Evolutionary conservation across 371 early-diverging fungal genomes (phyloP).

Genomic region (Globomyces sp.): DNA sequence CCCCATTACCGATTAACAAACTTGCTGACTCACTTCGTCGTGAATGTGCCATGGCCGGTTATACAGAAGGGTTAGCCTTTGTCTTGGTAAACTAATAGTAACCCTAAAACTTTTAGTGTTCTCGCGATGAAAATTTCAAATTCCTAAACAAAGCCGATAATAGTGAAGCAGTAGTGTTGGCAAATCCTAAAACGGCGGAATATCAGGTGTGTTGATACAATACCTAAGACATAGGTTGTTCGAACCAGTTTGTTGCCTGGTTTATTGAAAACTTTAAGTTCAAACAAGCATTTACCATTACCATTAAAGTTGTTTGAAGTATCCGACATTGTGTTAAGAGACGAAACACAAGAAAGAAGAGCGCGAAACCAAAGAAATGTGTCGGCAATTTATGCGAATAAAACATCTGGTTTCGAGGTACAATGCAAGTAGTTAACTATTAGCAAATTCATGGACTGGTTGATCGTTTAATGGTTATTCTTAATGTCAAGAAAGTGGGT

Average conservation of each 20-base stretch:
- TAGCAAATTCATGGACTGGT: slow-evolving; percentile 80
- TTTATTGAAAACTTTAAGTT: slow-evolving; percentile 90
- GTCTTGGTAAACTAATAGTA: slow-evolving; percentile 25
- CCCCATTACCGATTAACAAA: slow-evolving; percentile 93
- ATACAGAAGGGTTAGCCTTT: slow-evolving; percentile 94
- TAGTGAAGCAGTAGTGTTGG: slow-evolving; percentile 79
- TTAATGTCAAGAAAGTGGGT: slow-evolving; percentile 54
- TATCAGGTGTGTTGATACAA: slow-evolving; percentile 51
- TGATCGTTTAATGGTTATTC: slow-evolving; percentile 85
- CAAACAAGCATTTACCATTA: slow-evolving; percentile 89
- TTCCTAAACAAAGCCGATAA: slow-evolving; percentile 80
- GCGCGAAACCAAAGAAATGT: slow-evolving; percentile 92
- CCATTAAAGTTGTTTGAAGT: slow-evolving; percentile 98
- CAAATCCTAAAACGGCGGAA: slow-evolving; percentile 97
- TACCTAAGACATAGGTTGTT: slow-evolving; percentile 66
- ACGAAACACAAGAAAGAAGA: slow-evolving; percentile 75
- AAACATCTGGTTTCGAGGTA: slow-evolving; percentile 90
- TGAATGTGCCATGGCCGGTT: slow-evolving; percentile 93
- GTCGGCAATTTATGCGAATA: slow-evolving; percentile 84
- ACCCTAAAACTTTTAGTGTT: slow-evolving; percentile 69
- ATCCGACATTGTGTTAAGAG: slow-evolving; percentile 90
- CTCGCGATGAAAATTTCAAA: slow-evolving; percentile 94
- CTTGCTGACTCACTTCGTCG: slow-evolving; percentile 84
- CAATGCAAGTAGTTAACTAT: neutral
- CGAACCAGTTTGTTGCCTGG: slow-evolving; percentile 92